These are phyloP conservation scores for Nakaseomyces kungkrabaensis DNA, from an alignment of 1,139 yeast species.

Conservation along the genomic window DNA sequence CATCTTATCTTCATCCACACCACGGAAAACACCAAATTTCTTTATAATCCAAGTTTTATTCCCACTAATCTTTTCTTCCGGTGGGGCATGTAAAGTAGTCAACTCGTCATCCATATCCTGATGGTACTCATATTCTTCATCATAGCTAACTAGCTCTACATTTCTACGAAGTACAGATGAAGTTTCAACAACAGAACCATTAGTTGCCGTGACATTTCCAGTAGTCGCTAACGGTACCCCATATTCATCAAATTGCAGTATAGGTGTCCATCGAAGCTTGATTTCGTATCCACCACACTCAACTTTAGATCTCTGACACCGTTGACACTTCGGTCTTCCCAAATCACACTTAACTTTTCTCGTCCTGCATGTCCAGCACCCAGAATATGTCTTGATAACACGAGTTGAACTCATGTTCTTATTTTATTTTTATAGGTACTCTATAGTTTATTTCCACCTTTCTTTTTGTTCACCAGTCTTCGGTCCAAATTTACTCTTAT, in stretches of 20 bases:
- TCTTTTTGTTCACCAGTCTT: neutral
- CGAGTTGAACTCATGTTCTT: neutral
- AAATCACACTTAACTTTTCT: constrained; percentile 54
- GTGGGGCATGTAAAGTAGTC: constrained; percentile 48
- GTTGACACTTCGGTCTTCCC: constrained; percentile 41
- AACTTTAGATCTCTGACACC: constrained; percentile 47
- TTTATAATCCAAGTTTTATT: constrained; percentile 54
- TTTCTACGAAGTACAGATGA: constrained; percentile 43
- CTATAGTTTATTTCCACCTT: neutral
- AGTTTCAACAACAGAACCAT: constrained; percentile 1
- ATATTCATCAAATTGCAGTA: constrained; percentile 38
- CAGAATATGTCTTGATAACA: constrained; percentile 40
- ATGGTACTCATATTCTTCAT: constrained; percentile 56
- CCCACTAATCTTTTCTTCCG: constrained; percentile 33
- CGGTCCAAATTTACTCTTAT: too few relatives aligned
- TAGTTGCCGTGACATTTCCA: constrained; percentile 17
- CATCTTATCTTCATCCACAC: constrained; percentile 12
- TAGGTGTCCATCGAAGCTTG: constrained; percentile 66
- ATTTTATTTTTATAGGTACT: too few relatives aligned
- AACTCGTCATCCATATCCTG: constrained; percentile 77
- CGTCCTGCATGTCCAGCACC: constrained; percentile 56
- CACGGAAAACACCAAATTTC: constrained; percentile 74
- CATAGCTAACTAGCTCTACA: constrained; percentile 67
- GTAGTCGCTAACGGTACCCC: constrained; percentile 29
- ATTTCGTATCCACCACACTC: constrained; percentile 77